These are phyloP conservation scores for Phytophthora crassamura DNA, from an alignment of 352 stramenopile species.

Conservation along the genomic window DNA sequence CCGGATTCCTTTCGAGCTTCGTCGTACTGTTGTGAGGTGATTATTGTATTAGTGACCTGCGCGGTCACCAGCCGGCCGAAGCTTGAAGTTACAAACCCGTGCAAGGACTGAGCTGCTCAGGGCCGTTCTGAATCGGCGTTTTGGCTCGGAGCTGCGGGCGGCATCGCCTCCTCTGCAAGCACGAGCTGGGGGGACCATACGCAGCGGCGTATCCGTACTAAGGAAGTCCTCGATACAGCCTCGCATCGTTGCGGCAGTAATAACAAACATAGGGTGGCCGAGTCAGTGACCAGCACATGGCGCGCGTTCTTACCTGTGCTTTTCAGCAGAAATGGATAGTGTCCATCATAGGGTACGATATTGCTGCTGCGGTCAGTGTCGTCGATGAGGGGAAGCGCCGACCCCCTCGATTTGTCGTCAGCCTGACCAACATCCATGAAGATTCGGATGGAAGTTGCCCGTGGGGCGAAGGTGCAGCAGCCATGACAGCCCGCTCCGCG, in stretches of 20 bases:
- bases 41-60: background rate
- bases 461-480: constrained; percentile 13
- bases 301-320: constrained; percentile 14
- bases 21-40: too few species aligned
- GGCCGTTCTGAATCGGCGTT: constrained; percentile 6
- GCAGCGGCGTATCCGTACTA: too few species aligned
- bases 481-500: constrained; percentile 11
- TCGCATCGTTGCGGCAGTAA: constrained; percentile 9
- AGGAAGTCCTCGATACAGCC: background rate
- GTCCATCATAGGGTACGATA: constrained; percentile 9
- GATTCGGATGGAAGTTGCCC: too few species aligned
- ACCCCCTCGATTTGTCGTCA: too few species aligned
- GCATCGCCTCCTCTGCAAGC: background rate
- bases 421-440: too few species aligned
- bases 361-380: background rate
- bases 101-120: constrained; percentile 5
- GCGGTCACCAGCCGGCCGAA: background rate
- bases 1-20: too few species aligned
- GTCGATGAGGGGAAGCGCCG: background rate
- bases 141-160: background rate
- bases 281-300: background rate
- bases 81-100: constrained; percentile 27
- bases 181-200: background rate
- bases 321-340: constrained; percentile 10
- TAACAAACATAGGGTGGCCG: background rate